A percentile compares a stretch with the other conserved stretches of the same genome.
phyloP scores from a whole-genome alignment of 148 eudicot species.

The Chenopodium suecicum region DNA sequence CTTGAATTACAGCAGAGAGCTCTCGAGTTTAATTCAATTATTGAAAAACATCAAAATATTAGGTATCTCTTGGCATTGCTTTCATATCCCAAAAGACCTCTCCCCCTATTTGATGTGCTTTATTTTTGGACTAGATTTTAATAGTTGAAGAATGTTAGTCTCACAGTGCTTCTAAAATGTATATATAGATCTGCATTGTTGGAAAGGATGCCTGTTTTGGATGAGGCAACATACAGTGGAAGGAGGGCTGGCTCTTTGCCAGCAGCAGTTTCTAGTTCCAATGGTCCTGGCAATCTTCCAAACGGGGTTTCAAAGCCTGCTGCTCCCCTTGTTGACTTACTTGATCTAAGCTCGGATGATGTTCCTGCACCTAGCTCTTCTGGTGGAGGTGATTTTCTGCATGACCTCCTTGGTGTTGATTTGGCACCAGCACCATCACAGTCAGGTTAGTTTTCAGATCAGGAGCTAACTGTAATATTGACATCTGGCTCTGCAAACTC shows the following conservation, averaged over 20 bases:
- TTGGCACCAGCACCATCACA: slow-evolving; percentile 57
- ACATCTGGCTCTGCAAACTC: neutral
- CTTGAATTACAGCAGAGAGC: slow-evolving; percentile 99
- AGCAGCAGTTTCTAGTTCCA: slow-evolving; percentile 56
- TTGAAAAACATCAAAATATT: slow-evolving; percentile 82
- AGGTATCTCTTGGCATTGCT: slow-evolving; percentile 33
- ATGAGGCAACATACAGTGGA: slow-evolving; percentile 86
- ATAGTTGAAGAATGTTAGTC: neutral
- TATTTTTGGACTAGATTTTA: neutral
- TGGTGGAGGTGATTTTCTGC: slow-evolving; percentile 78
- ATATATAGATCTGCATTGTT: slow-evolving; percentile 69
- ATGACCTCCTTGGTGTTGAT: slow-evolving; percentile 90
- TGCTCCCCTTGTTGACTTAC: slow-evolving; percentile 92
- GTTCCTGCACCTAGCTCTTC: slow-evolving; percentile 71
- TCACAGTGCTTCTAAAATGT: slow-evolving; percentile 22
- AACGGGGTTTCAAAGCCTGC: slow-evolving; percentile 79
- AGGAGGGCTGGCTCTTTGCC: slow-evolving; percentile 78
- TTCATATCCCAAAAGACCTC: neutral
- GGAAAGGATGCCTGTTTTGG: slow-evolving; percentile 97
- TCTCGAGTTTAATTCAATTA: slow-evolving; percentile 76
- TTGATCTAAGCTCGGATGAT: slow-evolving; percentile 84
- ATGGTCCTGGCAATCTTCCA: slow-evolving; percentile 66
- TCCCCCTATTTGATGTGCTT: neutral
- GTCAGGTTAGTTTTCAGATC: slow-evolving; percentile 49
- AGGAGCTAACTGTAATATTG: neutral